phyloP scores from a whole-genome alignment of 2,329 filamentous ascomycete species.

The Zopfia rhizophila region DNA sequence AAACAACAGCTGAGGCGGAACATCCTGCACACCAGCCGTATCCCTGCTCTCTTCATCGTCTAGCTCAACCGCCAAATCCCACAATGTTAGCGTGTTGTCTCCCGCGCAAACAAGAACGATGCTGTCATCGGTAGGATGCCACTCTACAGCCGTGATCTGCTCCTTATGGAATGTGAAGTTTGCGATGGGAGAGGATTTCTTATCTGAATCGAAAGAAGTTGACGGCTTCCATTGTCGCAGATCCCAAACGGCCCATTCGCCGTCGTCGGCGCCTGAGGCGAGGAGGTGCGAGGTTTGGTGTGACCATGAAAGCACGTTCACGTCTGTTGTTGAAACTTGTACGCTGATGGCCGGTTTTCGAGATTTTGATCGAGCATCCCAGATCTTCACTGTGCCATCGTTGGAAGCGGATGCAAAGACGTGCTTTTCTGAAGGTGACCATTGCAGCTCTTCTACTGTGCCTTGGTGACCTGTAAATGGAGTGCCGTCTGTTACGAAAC shows the following conservation, averaged over 20 bases:
- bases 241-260: constrained; percentile 96
- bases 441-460: constrained; percentile 94
- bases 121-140: constrained; percentile 97
- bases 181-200: constrained; percentile 82
- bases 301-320: constrained; percentile 98
- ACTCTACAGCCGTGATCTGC: constrained; percentile 94
- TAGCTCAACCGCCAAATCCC: constrained; percentile 96
- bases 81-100: constrained; percentile 93
- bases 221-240: constrained; percentile 89
- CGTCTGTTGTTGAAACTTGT: constrained; percentile 82
- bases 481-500: constrained; percentile 86
- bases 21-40: constrained; percentile 85
- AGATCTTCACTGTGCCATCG: constrained; percentile 94
- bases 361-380: constrained; percentile 93
- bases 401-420: constrained; percentile 95
- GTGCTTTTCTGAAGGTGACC: constrained; percentile 91
- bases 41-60: constrained; percentile 97
- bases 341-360: constrained; percentile 88
- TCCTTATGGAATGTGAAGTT: constrained; percentile 96
- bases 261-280: constrained; percentile 92
- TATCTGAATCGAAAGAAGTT: constrained; percentile 56
- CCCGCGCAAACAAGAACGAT: constrained; percentile 92
- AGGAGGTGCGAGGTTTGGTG: constrained; percentile 87
- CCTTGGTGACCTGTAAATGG: constrained; percentile 85
- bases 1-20: constrained; percentile 93